Percentiles rank a stretch among this genome's conserved stretches.
phyloP scores from a whole-genome alignment of 371 early-diverging fungal genomes.

The Encephalitozoon cuniculi region DNA sequence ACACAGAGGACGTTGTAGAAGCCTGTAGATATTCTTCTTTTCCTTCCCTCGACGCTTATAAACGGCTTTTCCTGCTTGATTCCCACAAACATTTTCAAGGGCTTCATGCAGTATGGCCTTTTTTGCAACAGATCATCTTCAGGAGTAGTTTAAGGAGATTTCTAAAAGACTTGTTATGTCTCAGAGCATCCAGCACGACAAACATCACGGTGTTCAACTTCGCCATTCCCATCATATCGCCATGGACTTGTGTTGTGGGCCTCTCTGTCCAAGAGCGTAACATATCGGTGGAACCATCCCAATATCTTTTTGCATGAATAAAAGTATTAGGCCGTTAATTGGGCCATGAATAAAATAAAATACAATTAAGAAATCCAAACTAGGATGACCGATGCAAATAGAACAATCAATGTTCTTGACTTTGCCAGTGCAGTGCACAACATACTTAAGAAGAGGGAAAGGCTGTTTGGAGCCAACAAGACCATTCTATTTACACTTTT shows the following conservation, averaged over 20 bases:
- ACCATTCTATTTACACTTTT: neutral
- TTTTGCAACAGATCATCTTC: neutral
- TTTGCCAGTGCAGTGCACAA: neutral
- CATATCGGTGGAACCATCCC: too few species aligned
- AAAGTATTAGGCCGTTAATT: conserved; percentile 2
- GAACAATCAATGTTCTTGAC: neutral
- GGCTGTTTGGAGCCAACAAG: neutral
- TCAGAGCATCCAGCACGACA: neutral
- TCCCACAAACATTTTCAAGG: conserved; percentile 9
- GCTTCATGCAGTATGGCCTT: too few species aligned
- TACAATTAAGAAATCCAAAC: conserved; percentile 2
- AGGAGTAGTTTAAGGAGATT: neutral
- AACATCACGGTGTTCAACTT: neutral
- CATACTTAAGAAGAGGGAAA: neutral
- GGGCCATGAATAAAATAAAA: neutral
- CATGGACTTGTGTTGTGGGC: too few species aligned
- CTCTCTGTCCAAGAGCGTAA: too few species aligned
- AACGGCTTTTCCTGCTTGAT: conserved; percentile 12
- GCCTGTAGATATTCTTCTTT: neutral
- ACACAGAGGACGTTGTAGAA: conserved; percentile 44
- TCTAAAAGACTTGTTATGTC: neutral
- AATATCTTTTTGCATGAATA: neutral
- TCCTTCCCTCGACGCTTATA: conserved; percentile 27
- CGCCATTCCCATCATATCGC: too few species aligned
- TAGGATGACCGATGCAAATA: neutral